Conservation (phyloP, 495 filamentous ascomycete species). For the Penicillium manginii region DNA sequence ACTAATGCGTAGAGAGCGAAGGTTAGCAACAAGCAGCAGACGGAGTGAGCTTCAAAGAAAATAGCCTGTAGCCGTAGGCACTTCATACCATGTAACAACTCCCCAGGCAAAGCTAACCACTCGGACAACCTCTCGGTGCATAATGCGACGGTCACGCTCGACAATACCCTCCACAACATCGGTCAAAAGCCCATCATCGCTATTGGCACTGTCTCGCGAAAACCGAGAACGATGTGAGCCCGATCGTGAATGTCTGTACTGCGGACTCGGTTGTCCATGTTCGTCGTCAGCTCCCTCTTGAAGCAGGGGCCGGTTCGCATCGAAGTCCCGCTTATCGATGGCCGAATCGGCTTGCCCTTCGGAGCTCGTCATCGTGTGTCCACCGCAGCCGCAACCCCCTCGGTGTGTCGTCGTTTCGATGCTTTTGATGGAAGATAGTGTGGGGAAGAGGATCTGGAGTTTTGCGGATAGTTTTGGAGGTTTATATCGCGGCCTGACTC, state of each 20-base stretch:
- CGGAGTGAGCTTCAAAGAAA: background rate
- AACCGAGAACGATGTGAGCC: slow-evolving; percentile 26
- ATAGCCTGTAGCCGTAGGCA: background rate
- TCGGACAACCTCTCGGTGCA: slow-evolving; percentile 55
- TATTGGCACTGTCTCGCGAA: slow-evolving; percentile 30
- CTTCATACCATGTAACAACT: slow-evolving; percentile 57
- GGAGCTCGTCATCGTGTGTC: slow-evolving; percentile 33
- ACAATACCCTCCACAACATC: slow-evolving; percentile 65
- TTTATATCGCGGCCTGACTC: slow-evolving; percentile 3
- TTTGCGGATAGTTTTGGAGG: background rate
- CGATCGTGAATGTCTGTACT: slow-evolving; percentile 19
- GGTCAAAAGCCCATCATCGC: slow-evolving; percentile 59
- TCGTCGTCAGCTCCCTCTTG: slow-evolving; percentile 34
- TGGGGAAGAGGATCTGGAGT: background rate
- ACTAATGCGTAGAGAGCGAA: slow-evolving; percentile 27
- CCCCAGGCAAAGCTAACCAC: slow-evolving; percentile 64
- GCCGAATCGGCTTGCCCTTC: slow-evolving; percentile 24
- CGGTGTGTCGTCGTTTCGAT: background rate
- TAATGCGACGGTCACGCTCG: slow-evolving; percentile 56
- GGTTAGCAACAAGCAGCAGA: slow-evolving; percentile 10
- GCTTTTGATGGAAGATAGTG: background rate
- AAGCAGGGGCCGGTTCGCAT: slow-evolving; percentile 51
- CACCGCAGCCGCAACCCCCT: background rate
- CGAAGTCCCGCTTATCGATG: slow-evolving; percentile 67
- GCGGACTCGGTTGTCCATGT: slow-evolving; percentile 14